Base-by-base conservation (phyloP, 108 stramenopile species). In the Discostella stelligeroides region DNA sequence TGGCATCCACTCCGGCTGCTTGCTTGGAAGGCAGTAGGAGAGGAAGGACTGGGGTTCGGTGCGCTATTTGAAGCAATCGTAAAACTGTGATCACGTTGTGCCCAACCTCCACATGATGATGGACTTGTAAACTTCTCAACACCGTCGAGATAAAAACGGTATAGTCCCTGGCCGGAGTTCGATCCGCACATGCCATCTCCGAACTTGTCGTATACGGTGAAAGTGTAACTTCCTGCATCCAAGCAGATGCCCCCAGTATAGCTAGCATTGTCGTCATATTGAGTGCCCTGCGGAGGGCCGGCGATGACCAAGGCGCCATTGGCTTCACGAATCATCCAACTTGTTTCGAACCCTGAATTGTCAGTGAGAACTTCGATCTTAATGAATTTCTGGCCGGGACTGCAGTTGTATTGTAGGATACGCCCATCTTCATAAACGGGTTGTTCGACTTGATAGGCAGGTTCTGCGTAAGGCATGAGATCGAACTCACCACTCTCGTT, bases 291-390 rank as follows among this genome's bases (percentile, higher is more conserved):
- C 20, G 65, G 65, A 1, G 65, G 65, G 3, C 65, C 65, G 1
- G 14, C 38, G 20, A 46, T 49, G 34, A 66, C 39, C 14, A 48
- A 20, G 7, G 29, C 49, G 14, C 51, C 65, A 51, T 34, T 55
- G 10, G 2, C 37, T 42, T 53, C 51, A 21, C 39, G 37, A 14
- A 66, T 29, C 21, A 18, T 48, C 65, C 65, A 66, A 20, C 50
- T 50, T 25, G 43, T 66, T 38, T 66, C 65, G 49, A 66, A 66
- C 4, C 65, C 65, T 18, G 37, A 66, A 34, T 66, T 66, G 65
- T 66, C 65, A 1, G 65, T 66, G 18, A 51, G 50, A 18, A 66
- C 18, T 17, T 54, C 51, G n/a, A 66, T 7, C 65, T 66, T 66
- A 38, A 66, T 40, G 18, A 39, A 66, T 27, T 66, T 66, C 24